A percentile compares a stretch with the other conserved stretches of the same genome.
Conservation (phyloP, 2,329 filamentous ascomycete genomes). For the Coniochaeta sp. region DNA sequence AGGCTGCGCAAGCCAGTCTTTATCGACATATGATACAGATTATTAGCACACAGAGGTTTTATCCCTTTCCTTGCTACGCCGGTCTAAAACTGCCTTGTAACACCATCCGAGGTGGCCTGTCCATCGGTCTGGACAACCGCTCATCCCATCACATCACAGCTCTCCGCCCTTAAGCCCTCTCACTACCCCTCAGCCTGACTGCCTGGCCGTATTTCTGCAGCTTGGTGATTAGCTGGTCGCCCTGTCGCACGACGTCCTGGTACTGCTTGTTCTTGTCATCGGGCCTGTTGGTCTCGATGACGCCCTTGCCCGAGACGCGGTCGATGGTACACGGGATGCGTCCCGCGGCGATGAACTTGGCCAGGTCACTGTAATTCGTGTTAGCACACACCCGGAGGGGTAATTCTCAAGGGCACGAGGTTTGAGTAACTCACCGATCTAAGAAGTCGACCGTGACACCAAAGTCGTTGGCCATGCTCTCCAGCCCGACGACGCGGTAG, state of each 20-base stretch:
- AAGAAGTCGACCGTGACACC: slow-evolving; percentile 95
- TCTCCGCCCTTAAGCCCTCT: slow-evolving; percentile 68
- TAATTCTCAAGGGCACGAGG: no score
- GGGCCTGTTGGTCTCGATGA: slow-evolving; percentile 95
- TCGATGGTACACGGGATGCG: slow-evolving; percentile 96
- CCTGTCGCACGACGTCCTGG: slow-evolving; percentile 93
- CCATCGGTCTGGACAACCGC: background rate
- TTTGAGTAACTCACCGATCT: slow-evolving; percentile 66
- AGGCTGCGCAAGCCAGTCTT: background rate
- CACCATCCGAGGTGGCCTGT: background rate
- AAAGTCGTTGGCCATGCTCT: slow-evolving; percentile 96
- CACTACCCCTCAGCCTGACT: slow-evolving; percentile 87
- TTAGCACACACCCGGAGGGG: no score
- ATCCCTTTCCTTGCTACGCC: background rate
- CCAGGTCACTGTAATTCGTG: slow-evolving; percentile 62
- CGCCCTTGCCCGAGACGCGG: slow-evolving; percentile 88
- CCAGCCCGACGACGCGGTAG: slow-evolving; percentile 92
- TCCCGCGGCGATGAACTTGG: slow-evolving; percentile 92
- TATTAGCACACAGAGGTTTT: slow-evolving; percentile 3
- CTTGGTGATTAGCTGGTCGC: slow-evolving; percentile 96
- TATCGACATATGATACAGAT: slow-evolving; percentile 4
- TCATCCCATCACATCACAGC: background rate
- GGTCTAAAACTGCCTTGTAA: background rate
- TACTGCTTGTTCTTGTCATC: slow-evolving; percentile 99
- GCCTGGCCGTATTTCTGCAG: slow-evolving; percentile 98